Evolutionary conservation across 208 protist species (phyloP).

Genomic region (Leishmania amazonensis): DNA sequence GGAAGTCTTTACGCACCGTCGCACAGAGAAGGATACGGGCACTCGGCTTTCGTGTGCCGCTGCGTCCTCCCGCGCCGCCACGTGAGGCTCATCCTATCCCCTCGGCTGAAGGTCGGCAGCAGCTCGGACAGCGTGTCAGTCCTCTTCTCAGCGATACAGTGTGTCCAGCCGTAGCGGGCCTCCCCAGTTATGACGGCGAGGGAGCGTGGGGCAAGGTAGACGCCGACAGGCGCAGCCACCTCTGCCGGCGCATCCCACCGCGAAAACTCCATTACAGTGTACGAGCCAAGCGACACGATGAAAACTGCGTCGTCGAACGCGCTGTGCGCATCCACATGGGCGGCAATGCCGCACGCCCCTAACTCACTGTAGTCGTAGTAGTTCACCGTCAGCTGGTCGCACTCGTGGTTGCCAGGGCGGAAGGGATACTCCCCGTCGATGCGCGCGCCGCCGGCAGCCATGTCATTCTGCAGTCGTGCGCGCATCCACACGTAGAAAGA

Average conservation of each 20-base stretch:
- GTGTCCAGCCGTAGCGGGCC: slow-evolving; percentile 76
- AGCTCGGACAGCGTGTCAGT: slow-evolving; percentile 71
- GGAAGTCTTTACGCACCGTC: slow-evolving; percentile 37
- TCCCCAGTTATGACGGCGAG: slow-evolving; percentile 68
- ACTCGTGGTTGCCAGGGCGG: slow-evolving; percentile 21
- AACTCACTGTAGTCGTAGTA: slow-evolving; percentile 73
- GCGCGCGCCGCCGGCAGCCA: slow-evolving; percentile 3
- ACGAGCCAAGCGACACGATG: slow-evolving; percentile 78
- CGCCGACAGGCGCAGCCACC: slow-evolving; percentile 32
- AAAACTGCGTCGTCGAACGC: slow-evolving; percentile 58
- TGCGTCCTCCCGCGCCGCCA: slow-evolving; percentile 57
- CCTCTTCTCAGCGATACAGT: slow-evolving; percentile 70
- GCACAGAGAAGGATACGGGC: slow-evolving; percentile 60
- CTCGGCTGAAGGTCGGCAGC: slow-evolving; percentile 43
- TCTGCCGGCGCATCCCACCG: slow-evolving; percentile 38
- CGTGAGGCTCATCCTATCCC: slow-evolving; percentile 70
- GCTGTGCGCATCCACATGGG: slow-evolving; percentile 79
- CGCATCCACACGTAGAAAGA: slow-evolving; percentile 74
- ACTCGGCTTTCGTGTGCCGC: slow-evolving; percentile 45
- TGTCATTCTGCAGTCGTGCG: slow-evolving; percentile 45
- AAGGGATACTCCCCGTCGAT: slow-evolving; percentile 44
- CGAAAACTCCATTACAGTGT: slow-evolving; percentile 83
- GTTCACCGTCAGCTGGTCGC: slow-evolving; percentile 85
- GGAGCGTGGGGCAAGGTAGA: slow-evolving; percentile 61
- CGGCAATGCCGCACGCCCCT: slow-evolving; percentile 58